Evolutionary conservation across 1,284 basidiomycete genomes (phyloP).

Genomic region (Microbotryomycetes sp.): DNA sequence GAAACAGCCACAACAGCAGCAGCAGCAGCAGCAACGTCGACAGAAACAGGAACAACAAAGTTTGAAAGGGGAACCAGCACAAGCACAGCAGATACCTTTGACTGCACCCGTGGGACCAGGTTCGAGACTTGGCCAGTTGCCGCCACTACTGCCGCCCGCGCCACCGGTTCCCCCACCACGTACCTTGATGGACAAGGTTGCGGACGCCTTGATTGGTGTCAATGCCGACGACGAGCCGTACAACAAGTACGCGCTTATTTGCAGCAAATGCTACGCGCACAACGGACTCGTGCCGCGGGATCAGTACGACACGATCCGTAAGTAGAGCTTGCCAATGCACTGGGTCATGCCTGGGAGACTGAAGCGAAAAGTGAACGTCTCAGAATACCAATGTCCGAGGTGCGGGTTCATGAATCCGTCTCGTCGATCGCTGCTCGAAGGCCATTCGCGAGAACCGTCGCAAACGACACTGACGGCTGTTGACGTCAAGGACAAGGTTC

Average conservation of each 20-base stretch:
- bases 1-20: neutral
- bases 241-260: conserved; percentile 84
- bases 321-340: conserved; percentile 43
- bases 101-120: conserved; percentile 39
- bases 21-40: conserved; percentile 3
- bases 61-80: too few species aligned
- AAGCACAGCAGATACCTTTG: conserved; percentile 67
- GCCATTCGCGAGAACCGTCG: too few species aligned
- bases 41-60: neutral
- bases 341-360: neutral
- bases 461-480: too few species aligned
- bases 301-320: conserved; percentile 83
- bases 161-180: conserved; percentile 21
- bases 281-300: conserved; percentile 88
- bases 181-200: conserved; percentile 42
- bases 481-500: too few species aligned
- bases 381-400: conserved; percentile 68
- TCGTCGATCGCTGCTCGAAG: too few species aligned
- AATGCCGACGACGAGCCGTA: conserved; percentile 40
- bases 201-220: conserved; percentile 43
- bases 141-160: conserved; percentile 25
- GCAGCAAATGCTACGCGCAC: conserved; percentile 83
- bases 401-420: conserved; percentile 66
- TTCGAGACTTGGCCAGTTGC: too few species aligned
- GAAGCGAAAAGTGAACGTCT: neutral